phyloP scores from a whole-genome alignment of 768 basidiomycete species.

The Boletus edulis region DNA sequence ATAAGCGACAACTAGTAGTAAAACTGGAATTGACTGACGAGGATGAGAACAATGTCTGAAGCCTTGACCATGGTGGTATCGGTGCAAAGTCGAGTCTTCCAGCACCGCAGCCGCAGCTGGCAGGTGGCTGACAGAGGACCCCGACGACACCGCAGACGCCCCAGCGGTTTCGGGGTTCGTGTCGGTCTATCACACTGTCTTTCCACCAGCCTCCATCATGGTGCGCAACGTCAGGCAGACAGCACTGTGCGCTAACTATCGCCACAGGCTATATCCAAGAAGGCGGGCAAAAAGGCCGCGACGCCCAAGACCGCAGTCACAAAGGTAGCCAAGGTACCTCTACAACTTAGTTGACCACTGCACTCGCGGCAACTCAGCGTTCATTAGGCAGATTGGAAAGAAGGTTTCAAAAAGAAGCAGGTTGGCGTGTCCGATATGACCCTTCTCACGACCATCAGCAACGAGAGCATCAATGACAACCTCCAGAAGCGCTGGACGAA shows the following conservation, averaged over 20 bases:
- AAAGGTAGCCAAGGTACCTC: conserved; percentile 75
- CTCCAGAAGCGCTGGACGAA: conserved; percentile 95
- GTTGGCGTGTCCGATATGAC: conserved; percentile 99
- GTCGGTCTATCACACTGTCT: neutral
- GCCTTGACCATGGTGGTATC: conserved; percentile 43
- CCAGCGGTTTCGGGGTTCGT: conserved; percentile 14
- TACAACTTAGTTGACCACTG: neutral
- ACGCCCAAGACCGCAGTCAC: conserved; percentile 54
- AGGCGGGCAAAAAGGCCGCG: conserved; percentile 82
- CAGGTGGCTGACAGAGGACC: conserved; percentile 10
- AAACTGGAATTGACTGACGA: conserved; percentile 44
- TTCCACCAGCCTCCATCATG: conserved; percentile 18
- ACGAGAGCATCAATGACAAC: conserved; percentile 97
- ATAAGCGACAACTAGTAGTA: neutral
- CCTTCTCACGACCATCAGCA: conserved; percentile 91
- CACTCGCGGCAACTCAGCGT: conserved; percentile 8
- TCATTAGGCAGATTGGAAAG: conserved; percentile 95
- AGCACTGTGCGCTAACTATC: neutral
- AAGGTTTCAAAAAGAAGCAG: conserved; percentile 99
- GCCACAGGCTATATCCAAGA: conserved; percentile 78
- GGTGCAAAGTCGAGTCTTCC: neutral
- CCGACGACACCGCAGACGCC: conserved; percentile 6
- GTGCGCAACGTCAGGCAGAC: conserved; percentile 8
- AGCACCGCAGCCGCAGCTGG: conserved; percentile 15
- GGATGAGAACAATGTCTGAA: conserved; percentile 77